phyloP scores from a whole-genome alignment of 2,329 filamentous ascomycete genomes.

The Aspergillus ochraceus region DNA sequence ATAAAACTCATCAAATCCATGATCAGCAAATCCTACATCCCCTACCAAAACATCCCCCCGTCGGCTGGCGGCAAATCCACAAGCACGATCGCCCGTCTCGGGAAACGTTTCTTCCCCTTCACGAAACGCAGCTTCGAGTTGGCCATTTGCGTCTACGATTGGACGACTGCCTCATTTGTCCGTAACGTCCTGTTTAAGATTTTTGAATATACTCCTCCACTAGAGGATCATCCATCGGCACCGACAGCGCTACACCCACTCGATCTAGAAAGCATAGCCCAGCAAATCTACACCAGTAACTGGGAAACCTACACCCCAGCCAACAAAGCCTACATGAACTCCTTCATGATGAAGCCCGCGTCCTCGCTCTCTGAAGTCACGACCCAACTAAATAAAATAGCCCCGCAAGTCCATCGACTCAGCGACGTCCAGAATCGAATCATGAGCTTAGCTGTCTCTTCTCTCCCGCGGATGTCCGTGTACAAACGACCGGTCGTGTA shows the following conservation, averaged over 20 bases:
- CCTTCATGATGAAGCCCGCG: slow-evolving; percentile 1
- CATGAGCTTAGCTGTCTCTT: neutral
- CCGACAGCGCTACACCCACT: neutral
- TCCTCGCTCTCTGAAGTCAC: neutral
- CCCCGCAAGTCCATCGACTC: neutral
- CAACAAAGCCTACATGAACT: neutral
- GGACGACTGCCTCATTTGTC: slow-evolving; percentile 1
- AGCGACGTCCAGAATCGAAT: neutral
- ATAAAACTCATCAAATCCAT: neutral
- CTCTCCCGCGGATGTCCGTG: neutral
- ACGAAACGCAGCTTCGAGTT: neutral
- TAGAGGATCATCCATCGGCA: neutral
- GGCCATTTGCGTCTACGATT: slow-evolving; percentile 1
- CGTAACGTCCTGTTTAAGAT: neutral
- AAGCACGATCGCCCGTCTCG: neutral
- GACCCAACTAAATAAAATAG: neutral
- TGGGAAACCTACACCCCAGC: neutral
- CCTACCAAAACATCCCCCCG: neutral
- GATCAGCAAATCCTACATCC: neutral
- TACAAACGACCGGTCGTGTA: neutral
- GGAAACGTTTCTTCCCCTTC: neutral
- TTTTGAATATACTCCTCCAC: neutral
- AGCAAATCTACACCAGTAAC: neutral
- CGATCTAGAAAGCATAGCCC: neutral
- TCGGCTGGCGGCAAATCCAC: neutral